Evolutionary conservation across 768 basidiomycete genomes (phyloP).

Genomic region (Infundibulicybe gibba): DNA sequence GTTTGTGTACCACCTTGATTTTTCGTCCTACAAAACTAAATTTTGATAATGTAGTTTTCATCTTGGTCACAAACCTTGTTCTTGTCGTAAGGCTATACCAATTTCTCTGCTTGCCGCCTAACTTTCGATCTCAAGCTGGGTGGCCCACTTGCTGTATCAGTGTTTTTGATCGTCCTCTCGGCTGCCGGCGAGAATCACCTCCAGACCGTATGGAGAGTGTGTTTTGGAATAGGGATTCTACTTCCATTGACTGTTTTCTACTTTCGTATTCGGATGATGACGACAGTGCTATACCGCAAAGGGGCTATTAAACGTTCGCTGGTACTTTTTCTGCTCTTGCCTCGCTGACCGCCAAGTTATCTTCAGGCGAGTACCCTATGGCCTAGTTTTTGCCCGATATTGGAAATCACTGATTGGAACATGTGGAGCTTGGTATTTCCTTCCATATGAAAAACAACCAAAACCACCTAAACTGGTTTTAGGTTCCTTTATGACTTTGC

Average conservation of each 20-base stretch:
- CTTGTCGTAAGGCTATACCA: conserved; percentile 42
- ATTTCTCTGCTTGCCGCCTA: conserved; percentile 1
- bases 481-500: too few relatives aligned
- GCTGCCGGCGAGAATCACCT: conserved; percentile 62
- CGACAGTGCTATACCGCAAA: conserved; percentile 56
- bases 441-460: too few relatives aligned
- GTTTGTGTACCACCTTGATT: conserved; percentile 21
- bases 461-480: too few relatives aligned
- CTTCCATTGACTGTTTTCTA: conserved; percentile 66
- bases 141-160: conserved; percentile 59
- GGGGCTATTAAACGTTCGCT: conserved; percentile 61
- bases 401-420: conserved; percentile 72
- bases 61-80: conserved; percentile 74
- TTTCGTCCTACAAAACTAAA: conserved; percentile 2
- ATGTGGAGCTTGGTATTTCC: conserved; percentile 59
- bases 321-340: not conserved
- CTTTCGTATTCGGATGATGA: conserved; percentile 73
- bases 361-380: conserved; percentile 56
- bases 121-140: conserved; percentile 39
- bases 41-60: conserved; percentile 51
- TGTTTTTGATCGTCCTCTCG: conserved; percentile 67
- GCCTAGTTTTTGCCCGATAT: conserved; percentile 55
- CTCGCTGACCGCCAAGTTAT: not conserved
- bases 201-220: conserved; percentile 63
- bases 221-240: conserved; percentile 60